Evolutionary conservation across 2,329 filamentous ascomycete species (phyloP), one percentile per base, ranked within the genome.

Genomic region (Xylaria sp.): DNA sequence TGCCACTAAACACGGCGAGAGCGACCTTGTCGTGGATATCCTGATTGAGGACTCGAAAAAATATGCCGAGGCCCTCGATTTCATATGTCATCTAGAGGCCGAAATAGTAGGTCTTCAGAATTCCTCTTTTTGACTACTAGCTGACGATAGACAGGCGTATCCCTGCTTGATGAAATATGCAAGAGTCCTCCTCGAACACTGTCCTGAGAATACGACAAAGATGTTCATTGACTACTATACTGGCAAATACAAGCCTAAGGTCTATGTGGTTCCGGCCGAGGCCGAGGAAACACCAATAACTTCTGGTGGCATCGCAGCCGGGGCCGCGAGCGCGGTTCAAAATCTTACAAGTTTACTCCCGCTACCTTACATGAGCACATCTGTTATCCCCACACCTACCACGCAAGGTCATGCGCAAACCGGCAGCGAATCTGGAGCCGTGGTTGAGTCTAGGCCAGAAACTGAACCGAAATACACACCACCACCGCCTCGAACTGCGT

Each of bases 161-260:
- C 82, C 86, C 17, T 96, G 91, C 63, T 76, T 99, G 50, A 93
- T 96, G 86, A 97, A 96, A 70, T 99, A 97, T 68, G 92, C 94
- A 2, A 87, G 92, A 46, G 91, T 97, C 0, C 78, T 99, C 1
- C 83, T 99, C 26, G 90, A 94, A 63, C 86, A 99, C 71, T 93
- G 91, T 62, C 87, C 93, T 1, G 78, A 85, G 55, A 86, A 91
- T 51, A 89, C 92, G 0, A 97, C 93, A 0, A 85, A 89, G 56
- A 71, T 99, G 0, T 97, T 99, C 67, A 91, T 96, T 57, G 89
- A 94, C 49, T 99, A 97, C 70, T 99, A 97, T 69, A 96, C 91
- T 0, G 92, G 91, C 20, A 83, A 83, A 54, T 99, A 92, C 69
- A 81, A 78, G 48, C 90, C 91, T 0, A 90, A 85, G 65, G 82